Base-by-base conservation (phyloP, 208 protist genomes). In the Trypanosoma melophagium region DNA sequence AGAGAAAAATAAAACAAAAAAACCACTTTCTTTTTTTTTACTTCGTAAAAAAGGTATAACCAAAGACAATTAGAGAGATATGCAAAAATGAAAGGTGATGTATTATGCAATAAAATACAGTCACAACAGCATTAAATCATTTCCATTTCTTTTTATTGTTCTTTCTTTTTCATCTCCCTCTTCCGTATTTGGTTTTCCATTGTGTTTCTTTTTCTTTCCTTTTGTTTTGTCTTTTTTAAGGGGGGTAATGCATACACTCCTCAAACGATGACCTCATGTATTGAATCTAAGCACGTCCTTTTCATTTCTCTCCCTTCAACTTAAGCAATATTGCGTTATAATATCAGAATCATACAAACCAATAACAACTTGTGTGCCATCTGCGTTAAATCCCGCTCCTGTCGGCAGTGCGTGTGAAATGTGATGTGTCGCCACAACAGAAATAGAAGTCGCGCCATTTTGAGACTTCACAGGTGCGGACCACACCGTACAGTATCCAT, bases 401-500 rank as follows among this genome's bases (percentile, higher is more conserved):
- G 69, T 74, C 16, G 69, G 69, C 31, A 74, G 64, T 38, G 45
- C 51, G 24, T 74, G 42, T 22, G 52, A 45, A 0, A 64, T 38
- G n/a, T 69, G 61, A 19, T 68, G 56, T 21, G 61, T 68, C 2
- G 54, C 69, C 31, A 66, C 1, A 2, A 54, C 35, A 21, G 17
- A 16, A 13, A 74, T n/a, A 0, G 12, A 22, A 9, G 55, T 52
- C 44, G 61, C n/a, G 2, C 47, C 44, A 17, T 50, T 31, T 10
- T 14, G 25, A 2, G 12, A 10, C 8, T 52, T 47, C 10, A 10
- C n/a, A 8, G 61, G 61, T 0, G 54, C 24, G 35, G 61, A 42
- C 73, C 77, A 92, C 52, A 92, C 60, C 9, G 57, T 69, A 0
- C 87, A 13, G 24, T 80, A 75, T 44, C 81, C 79, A 68, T 93